Percentiles rank a stretch among this genome's conserved stretches.
These are phyloP conservation scores for Colletotrichum orchidophilum DNA, from an alignment of 2,329 filamentous ascomycete species.

Conservation along the genomic window DNA sequence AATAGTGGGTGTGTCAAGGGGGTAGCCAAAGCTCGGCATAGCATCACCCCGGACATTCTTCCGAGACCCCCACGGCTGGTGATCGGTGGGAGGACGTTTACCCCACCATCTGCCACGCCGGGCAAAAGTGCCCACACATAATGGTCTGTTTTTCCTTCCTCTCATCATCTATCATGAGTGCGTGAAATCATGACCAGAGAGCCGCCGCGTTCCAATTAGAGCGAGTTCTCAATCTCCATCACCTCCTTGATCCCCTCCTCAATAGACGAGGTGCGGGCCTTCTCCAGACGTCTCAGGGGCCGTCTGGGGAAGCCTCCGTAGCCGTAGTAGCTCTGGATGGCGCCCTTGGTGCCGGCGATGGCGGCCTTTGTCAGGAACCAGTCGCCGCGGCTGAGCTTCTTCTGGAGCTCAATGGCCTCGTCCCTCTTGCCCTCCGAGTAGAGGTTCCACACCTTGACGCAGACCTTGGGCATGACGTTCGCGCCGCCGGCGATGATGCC, in stretches of 20 bases:
- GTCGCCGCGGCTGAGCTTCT: conserved; percentile 79
- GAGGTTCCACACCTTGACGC: conserved; percentile 81
- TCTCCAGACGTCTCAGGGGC: conserved; percentile 73
- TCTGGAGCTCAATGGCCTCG: conserved; percentile 80
- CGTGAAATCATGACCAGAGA: background rate
- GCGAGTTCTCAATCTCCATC: conserved; percentile 70
- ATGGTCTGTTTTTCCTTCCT: background rate
- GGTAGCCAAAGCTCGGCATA: conserved; percentile 15
- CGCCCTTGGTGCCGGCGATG: conserved; percentile 87
- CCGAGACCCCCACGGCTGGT: conserved; percentile 28
- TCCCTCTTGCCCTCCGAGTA: conserved; percentile 77
- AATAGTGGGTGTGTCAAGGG: background rate
- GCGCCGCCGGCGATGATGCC: conserved; percentile 88
- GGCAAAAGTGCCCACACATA: conserved; percentile 12
- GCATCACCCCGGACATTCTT: conserved; percentile 21
- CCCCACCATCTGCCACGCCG: conserved; percentile 14
- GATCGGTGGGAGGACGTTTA: conserved; percentile 15
- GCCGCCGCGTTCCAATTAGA: conserved; percentile 45
- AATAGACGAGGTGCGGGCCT: conserved; percentile 62
- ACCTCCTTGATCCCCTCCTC: conserved; percentile 68
- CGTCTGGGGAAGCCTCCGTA: conserved; percentile 81
- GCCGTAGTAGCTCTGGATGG: conserved; percentile 81
- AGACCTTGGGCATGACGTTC: conserved; percentile 86
- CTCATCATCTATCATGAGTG: background rate
- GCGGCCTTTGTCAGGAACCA: conserved; percentile 86